Percentiles rank a stretch among this genome's conserved stretches.
phyloP scores from a whole-genome alignment of 1,284 basidiomycete genomes.

The Leccinum solheimii region DNA sequence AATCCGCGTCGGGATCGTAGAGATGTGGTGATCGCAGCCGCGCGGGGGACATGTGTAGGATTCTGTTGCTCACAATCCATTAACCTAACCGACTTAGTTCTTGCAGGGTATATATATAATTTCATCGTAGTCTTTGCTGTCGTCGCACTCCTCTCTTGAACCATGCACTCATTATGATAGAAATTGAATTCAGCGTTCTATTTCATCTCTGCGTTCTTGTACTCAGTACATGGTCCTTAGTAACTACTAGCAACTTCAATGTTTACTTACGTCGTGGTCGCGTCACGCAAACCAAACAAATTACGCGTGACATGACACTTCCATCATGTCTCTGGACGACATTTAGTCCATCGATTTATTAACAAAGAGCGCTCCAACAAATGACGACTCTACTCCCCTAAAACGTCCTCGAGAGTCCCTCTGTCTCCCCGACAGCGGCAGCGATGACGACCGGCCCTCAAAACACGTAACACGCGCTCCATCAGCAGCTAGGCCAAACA shows the following conservation, averaged over 20 bases:
- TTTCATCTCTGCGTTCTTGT: too few species aligned
- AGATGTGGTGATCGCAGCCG: not conserved
- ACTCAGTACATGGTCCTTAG: too few species aligned
- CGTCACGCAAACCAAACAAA: conserved; percentile 26
- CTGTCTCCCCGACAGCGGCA: conserved; percentile 56
- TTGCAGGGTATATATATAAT: not conserved
- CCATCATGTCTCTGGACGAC: conserved; percentile 38
- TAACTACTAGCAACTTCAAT: too few species aligned
- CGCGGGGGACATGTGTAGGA: not conserved
- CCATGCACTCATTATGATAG: not conserved
- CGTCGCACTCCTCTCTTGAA: not conserved
- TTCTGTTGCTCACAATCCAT: not conserved
- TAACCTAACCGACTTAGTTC: not conserved
- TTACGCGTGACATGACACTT: conserved; percentile 24
- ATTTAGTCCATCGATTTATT: conserved; percentile 41
- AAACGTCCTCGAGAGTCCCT: conserved; percentile 43
- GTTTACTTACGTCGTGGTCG: not conserved
- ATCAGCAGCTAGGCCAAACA: conserved; percentile 38
- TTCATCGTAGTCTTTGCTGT: not conserved
- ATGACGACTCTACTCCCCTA: conserved; percentile 16
- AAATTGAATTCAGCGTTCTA: not conserved
- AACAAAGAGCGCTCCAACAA: conserved; percentile 2
- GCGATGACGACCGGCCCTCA: conserved; percentile 30
- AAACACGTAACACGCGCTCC: conserved; percentile 22
- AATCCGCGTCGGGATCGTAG: not conserved